A percentile compares a stretch with the other conserved stretches of the same genome.
Evolutionary conservation across 2,329 filamentous ascomycete species (phyloP).

Genomic region (Eurotiales sp.): DNA sequence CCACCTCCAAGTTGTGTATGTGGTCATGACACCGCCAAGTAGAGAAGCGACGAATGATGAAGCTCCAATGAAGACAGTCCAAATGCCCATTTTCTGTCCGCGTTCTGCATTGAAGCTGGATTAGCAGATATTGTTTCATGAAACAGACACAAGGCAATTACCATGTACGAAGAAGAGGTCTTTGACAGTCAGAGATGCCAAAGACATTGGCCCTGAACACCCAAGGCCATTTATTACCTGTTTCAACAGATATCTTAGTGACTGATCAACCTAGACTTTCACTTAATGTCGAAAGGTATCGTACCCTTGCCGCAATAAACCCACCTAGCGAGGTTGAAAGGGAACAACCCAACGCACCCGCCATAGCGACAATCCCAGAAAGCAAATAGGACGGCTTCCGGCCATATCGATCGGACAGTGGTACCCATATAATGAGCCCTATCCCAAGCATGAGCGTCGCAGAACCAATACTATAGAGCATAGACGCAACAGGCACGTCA

Average conservation of each 20-base stretch:
- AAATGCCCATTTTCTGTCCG: not conserved
- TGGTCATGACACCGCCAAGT: not conserved
- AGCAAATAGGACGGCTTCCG: not conserved
- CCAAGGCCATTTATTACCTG: not conserved
- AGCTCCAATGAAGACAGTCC: not conserved
- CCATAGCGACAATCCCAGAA: not conserved
- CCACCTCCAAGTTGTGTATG: not conserved
- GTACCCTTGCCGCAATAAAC: not conserved
- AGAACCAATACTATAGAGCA: not conserved
- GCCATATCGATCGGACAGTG: not conserved
- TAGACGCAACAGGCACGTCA: not conserved
- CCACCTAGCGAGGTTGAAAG: not conserved
- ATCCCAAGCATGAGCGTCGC: not conserved
- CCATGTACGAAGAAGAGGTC: not conserved
- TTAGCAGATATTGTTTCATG: too few species aligned
- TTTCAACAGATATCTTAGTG: too few species aligned
- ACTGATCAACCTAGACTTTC: not conserved
- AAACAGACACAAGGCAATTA: too few species aligned
- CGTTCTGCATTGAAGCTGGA: not conserved
- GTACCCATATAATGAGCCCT: not conserved
- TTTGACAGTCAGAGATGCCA: not conserved
- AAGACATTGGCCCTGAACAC: not conserved
- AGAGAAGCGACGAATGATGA: not conserved
- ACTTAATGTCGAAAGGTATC: not conserved
- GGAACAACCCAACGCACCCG: not conserved